Conservation (phyloP, 2,329 filamentous ascomycete species). For the Amesomyces nigricolor region DNA sequence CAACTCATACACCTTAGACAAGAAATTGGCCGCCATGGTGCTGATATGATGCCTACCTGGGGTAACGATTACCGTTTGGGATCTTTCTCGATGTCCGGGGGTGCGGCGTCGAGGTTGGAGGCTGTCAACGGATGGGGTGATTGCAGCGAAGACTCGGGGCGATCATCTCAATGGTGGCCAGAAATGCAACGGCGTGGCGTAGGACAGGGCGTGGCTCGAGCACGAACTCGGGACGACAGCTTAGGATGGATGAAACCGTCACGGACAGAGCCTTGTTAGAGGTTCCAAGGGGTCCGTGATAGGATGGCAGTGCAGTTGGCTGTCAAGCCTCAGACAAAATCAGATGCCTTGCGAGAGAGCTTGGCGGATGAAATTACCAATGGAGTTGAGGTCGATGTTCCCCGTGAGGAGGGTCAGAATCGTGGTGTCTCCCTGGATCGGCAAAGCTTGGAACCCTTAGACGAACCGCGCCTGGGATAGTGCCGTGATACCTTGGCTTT, state of each 20-base stretch:
- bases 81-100: conserved; percentile 11
- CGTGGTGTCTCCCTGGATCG: too few relatives aligned
- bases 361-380: too few relatives aligned
- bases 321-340: too few relatives aligned
- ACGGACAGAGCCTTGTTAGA: conserved; percentile 21
- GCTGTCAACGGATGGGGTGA: background rate
- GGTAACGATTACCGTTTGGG: conserved; percentile 11
- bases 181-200: conserved; percentile 13
- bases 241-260: conserved; percentile 24
- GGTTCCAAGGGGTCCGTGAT: background rate
- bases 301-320: too few relatives aligned
- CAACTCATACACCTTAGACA: too few relatives aligned
- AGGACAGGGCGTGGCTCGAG: conserved; percentile 9
- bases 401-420: too few relatives aligned
- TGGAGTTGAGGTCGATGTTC: too few relatives aligned
- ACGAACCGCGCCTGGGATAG: too few relatives aligned
- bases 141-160: background rate
- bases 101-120: background rate
- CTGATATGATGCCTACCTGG: conserved; percentile 16
- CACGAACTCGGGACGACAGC: conserved; percentile 14
- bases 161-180: background rate
- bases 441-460: too few relatives aligned
- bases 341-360: too few relatives aligned
- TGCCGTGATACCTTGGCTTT: too few relatives aligned
- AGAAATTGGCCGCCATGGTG: background rate